These are phyloP conservation scores for Durio zibethinus DNA, from an alignment of 345 rosid genomes.

Conservation along the genomic window DNA sequence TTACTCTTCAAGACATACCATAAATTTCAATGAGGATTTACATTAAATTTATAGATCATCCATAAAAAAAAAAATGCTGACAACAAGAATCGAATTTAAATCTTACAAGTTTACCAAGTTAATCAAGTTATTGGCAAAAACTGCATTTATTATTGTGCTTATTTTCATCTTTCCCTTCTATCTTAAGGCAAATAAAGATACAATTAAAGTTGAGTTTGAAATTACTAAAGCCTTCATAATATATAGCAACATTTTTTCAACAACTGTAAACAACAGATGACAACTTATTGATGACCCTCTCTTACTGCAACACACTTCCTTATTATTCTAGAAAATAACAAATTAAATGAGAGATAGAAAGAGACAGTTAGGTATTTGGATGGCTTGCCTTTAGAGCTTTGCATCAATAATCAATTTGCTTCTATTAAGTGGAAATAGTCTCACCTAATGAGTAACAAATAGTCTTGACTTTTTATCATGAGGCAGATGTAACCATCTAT, in stretches of 20 bases:
- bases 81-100: too few relatives aligned
- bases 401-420: constrained; percentile 23
- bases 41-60: too few relatives aligned
- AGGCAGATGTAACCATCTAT: constrained; percentile 14
- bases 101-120: too few relatives aligned
- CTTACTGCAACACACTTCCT: background rate
- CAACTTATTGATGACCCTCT: background rate
- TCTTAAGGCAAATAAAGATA: background rate
- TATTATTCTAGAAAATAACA: background rate
- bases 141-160: background rate
- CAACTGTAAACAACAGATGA: background rate
- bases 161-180: background rate
- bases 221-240: background rate
- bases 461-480: constrained; percentile 31
- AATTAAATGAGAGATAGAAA: background rate
- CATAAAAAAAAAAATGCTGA: too few relatives aligned
- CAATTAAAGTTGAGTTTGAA: constrained; percentile 5
- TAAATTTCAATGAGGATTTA: too few relatives aligned
- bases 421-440: constrained; percentile 15
- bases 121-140: too few relatives aligned
- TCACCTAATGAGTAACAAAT: constrained; percentile 44
- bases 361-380: constrained; percentile 4
- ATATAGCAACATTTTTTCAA: constrained; percentile 12
- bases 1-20: too few relatives aligned
- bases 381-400: constrained; percentile 6